Base-by-base conservation (phyloP, 192 early-diverging fungal genomes). In the Umbelopsis ramanniana region DNA sequence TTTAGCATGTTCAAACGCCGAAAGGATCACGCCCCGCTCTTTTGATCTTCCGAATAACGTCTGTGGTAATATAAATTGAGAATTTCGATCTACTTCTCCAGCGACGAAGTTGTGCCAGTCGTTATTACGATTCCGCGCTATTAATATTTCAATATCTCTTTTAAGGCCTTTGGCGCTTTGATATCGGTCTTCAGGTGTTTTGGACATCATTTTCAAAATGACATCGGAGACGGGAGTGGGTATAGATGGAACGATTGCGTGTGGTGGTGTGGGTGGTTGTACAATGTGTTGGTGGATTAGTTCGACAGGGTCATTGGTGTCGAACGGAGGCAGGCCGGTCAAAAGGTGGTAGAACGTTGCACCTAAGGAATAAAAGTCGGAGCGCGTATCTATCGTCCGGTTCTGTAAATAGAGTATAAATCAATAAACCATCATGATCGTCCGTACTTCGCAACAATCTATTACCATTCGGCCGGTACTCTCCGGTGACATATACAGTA, bases 111-210 rank as follows among this genome's bases (percentile, higher is more conserved):
- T 63, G 4, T 57, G 46, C 54, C 77, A 40, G 11, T 46, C 24
- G 14, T 55, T 53, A 1, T n/a, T 4, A 21, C 24, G 9, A 35
- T 68, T 52, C n/a, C 66, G 57, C 22, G 35, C 0, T 14, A 8
- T 6, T 6, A 79, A 38, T 46, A 46, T 22, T 37, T 52, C 66
- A 14, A 75, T 55, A 45, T 80, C 79, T 22, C 75, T 43, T 48
- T 69, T 66, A 12, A 80, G 46, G 11, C 79, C 79, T 50, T 77
- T 37, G 5, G 79, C 76, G 53, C 73, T 45, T 74, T 80, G 79
- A 63, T 80, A 80, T 40, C 79, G 57, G 33, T 80, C 79, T 52
- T 80, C 79, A 19, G 79, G 72, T 26, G 72, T 73, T 63, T 80
- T 80, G 38, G 66, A 38, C 46, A 80, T 43, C 48, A 80, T 17